phyloP scores from a whole-genome alignment of 345 rosid genomes.

The Citrus medica region DNA sequence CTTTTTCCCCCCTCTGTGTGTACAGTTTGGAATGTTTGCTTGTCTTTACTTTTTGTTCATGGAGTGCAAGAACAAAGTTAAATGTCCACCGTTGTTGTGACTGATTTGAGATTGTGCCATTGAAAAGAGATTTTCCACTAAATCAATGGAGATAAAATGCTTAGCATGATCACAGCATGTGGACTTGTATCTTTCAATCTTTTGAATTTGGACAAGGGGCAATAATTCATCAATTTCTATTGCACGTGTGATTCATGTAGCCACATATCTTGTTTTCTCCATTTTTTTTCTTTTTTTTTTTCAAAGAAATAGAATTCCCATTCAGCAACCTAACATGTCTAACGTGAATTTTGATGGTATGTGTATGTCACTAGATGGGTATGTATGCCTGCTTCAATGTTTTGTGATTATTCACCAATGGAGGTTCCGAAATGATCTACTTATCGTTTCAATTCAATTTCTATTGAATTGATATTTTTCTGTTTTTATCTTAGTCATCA shows the following conservation, averaged over 20 bases:
- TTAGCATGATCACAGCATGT: background rate
- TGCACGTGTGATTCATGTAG: constrained; percentile 4
- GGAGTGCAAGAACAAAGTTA: background rate
- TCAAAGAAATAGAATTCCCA: background rate
- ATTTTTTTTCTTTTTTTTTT: background rate
- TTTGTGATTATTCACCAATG: background rate
- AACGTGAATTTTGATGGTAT: background rate
- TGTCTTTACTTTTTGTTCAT: constrained; percentile 18
- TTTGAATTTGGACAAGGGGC: background rate
- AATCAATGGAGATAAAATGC: constrained; percentile 3
- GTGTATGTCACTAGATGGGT: background rate
- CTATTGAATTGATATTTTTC: no score
- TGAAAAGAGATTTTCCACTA: constrained; percentile 16
- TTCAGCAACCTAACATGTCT: background rate
- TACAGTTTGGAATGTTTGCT: constrained; percentile 31
- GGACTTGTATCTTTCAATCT: background rate
- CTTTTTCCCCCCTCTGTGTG: background rate
- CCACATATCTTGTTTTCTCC: background rate
- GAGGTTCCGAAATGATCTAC: background rate
- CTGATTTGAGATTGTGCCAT: constrained; percentile 15
- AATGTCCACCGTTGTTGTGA: background rate
- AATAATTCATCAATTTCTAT: background rate
- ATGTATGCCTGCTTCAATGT: background rate
- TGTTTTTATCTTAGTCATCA: background rate
- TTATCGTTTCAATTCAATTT: background rate